Base-by-base conservation (phyloP, 768 basidiomycete genomes). In the Trametes cinnabarina region DNA sequence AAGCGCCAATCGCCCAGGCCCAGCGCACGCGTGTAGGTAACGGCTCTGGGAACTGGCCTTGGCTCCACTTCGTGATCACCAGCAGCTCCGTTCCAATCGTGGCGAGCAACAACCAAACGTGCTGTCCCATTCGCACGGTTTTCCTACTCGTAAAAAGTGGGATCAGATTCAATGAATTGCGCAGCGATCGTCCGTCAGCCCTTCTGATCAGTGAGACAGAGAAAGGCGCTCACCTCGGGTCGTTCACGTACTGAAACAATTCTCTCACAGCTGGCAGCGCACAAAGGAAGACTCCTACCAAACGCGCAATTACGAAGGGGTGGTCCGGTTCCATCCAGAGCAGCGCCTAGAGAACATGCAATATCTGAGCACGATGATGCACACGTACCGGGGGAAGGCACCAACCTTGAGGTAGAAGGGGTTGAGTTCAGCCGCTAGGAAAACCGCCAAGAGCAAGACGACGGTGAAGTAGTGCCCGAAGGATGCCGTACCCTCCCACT, bases 261-360 rank as follows among this genome's bases (percentile, higher is more conserved):
- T 94, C 92, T 65, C 92, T 77, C 57, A 87, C 89, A 14, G 92
- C 92, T 11, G 92, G 92, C 30, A 94, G 76, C n/a, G 86, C 92
- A 66, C 91, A 94, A 2, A 94, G 75, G 68, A 94, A 94, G 60
- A 94, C 84, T 58, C 83, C 83, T 15, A 83, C 85, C 10, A 94
- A 80, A 32, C 81, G 74, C 28, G 83, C 74, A 57, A 92, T 88
- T 48, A 94, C 79, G 62, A 94, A 84, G 11, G 91, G 92, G 70
- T 94, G 92, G 71, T 91, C 87, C 34, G 92, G 92, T 68, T 93
- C 90, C 86, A 94, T 88, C 91, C 92, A 93, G 35, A 94, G 77
- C 59, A 85, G 64, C 73, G 73, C 71, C 80, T 84, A 78, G 77
- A 22, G 20, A 47, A 40, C 37, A 32, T 30, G 35, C 46, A 42